Evolutionary conservation across 2,329 filamentous ascomycete species (phyloP).

Genomic region (Trichoderma atrobrunneum): DNA sequence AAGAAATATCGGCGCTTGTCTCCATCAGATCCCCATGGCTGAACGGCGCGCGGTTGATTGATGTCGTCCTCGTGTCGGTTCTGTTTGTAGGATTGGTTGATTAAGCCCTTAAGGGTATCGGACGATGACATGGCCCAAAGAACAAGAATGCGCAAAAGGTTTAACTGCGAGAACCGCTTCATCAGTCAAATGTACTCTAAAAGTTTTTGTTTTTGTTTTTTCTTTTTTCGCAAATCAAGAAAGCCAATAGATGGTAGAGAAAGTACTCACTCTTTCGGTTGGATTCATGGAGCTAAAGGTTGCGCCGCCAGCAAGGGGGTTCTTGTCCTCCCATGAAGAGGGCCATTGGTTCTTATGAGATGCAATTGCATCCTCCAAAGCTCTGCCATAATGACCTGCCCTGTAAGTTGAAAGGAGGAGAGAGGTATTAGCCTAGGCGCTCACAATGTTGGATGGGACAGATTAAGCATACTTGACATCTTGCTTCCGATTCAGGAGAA

Average conservation of each 20-base stretch:
- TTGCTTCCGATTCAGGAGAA: constrained; percentile 95
- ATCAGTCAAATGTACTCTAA: constrained; percentile 17
- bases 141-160: constrained; percentile 76
- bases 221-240: background rate
- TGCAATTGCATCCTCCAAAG: constrained; percentile 87
- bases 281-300: constrained; percentile 82
- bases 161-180: constrained; percentile 55
- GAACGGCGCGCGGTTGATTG: constrained; percentile 85
- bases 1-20: constrained; percentile 92
- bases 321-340: constrained; percentile 75
- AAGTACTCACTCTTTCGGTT: constrained; percentile 66
- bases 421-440: constrained; percentile 21
- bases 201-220: too few relatives aligned
- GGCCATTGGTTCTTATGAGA: constrained; percentile 89
- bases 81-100: constrained; percentile 87
- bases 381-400: constrained; percentile 86
- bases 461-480: constrained; percentile 79
- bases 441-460: background rate
- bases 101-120: constrained; percentile 73
- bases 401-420: constrained; percentile 45
- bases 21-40: constrained; percentile 85
- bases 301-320: constrained; percentile 74
- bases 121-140: constrained; percentile 89
- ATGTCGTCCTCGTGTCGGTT: constrained; percentile 72
- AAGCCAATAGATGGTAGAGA: background rate